Conservation (phyloP, 2,329 filamentous ascomycete species). For the Daldinia sp. region DNA sequence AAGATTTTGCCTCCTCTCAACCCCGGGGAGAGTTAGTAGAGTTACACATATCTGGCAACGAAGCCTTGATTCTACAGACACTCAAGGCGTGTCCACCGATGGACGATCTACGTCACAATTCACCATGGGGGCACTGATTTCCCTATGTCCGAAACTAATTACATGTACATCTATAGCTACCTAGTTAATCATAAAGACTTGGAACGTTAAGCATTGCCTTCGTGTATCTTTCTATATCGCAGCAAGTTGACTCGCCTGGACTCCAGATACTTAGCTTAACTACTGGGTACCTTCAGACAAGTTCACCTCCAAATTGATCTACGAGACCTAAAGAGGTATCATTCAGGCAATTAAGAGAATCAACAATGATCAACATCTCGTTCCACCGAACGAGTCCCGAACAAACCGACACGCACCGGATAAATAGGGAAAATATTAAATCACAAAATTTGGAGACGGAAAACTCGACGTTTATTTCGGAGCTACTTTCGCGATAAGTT, state of each 20-base stretch:
- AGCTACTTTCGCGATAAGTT: neutral
- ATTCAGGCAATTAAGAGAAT: neutral
- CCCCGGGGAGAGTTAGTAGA: constrained; percentile 22
- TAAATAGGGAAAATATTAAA: neutral
- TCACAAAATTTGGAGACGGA: neutral
- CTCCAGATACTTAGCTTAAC: neutral
- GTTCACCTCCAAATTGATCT: neutral
- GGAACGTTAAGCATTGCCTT: neutral
- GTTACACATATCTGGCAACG: constrained; percentile 29
- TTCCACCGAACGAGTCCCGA: neutral
- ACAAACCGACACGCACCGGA: neutral
- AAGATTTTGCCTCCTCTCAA: constrained; percentile 18
- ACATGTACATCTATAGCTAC: neutral
- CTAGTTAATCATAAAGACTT: constrained; percentile 1
- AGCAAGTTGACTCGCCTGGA: neutral
- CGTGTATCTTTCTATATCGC: neutral
- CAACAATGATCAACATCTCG: neutral
- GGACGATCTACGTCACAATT: constrained; percentile 12
- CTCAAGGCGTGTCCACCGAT: constrained; percentile 13
- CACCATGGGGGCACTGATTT: constrained; percentile 7
- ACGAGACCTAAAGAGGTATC: neutral
- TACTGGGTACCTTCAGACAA: neutral
- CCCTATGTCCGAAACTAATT: constrained; percentile 1
- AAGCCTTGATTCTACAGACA: constrained; percentile 14
- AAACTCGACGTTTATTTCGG: neutral